Evolutionary conservation across 371 early-diverging fungal genomes (phyloP), one percentile per base, ranked within the genome.

Genomic region (Umbelopsis sp.): DNA sequence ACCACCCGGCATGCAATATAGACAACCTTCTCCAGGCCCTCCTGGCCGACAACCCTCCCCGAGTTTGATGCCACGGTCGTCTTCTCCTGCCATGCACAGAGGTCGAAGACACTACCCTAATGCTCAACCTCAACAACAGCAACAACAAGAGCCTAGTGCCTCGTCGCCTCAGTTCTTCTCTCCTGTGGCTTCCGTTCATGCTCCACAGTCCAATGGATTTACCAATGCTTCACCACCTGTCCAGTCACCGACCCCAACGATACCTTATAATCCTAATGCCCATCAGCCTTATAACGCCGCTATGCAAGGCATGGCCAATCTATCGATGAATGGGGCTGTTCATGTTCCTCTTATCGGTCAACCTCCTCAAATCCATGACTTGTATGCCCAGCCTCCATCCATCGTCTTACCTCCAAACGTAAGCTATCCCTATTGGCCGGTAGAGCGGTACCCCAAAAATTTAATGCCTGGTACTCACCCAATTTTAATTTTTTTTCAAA

Each of bases 261-360:
- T 57, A 29, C 57, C 57, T 35, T 57, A 57, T 57, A 57, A 57
- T n/a, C 57, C 57, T 18, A 57, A 57, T 29, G 29, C 35, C 12
- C 29, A 57, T 35, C 57, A 57, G n/a, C 57, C 35, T 11, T 57
- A 57, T 35, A 29, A 29, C 14, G 18, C 35, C 8, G 57, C 37
- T 35, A 57, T 35, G 35, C 57, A 57, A 16, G 25, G 35, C 11
- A 57, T 57, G 57, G 29, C 57, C 29, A 57, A 57, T 18, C 7
- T 57, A 35, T 57, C 57, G 11, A 29, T 57, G 29, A 57, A 57
- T n/a, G 57, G 37, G 16, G 41, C 57, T 57, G 57, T 57, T 18
- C 22, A 82, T 68, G 67, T 83, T 29, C 38, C 81, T 20, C 69
- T 86, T 35, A 74, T 88, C 14, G 86, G 85, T 8, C 87, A 87